Evolutionary conservation across 1,139 yeast genomes (phyloP).

Genomic region (Scheffersomyces lignicola): DNA sequence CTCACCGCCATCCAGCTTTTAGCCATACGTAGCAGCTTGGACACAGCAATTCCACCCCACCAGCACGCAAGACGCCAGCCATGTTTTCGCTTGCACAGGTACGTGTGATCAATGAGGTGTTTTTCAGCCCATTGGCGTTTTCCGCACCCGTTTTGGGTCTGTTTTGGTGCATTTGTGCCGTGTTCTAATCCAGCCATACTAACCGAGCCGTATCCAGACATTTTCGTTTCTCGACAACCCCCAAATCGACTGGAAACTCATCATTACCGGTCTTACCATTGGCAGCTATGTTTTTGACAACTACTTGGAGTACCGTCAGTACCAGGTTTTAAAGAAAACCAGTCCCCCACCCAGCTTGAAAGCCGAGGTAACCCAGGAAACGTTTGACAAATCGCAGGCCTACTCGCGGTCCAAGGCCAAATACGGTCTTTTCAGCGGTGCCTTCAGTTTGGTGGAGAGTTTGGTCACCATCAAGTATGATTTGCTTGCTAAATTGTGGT

Average conservation of each 20-base stretch:
- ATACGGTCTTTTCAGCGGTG: constrained; percentile 60
- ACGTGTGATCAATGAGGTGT: no score
- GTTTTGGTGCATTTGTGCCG: no score
- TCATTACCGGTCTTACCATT: constrained; percentile 72
- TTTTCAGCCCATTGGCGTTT: no score
- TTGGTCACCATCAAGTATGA: constrained; percentile 60
- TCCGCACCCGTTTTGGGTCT: no score
- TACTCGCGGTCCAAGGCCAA: constrained; percentile 82
- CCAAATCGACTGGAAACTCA: constrained; percentile 75
- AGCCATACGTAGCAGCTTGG: no score
- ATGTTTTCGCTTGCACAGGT: constrained; percentile 9
- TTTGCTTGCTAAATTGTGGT: constrained; percentile 71
- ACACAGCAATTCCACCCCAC: no score
- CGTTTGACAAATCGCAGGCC: constrained; percentile 74
- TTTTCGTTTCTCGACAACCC: constrained; percentile 38
- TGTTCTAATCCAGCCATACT: no score
- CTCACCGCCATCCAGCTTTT: no score
- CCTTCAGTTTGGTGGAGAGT: constrained; percentile 56
- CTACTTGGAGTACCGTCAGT: constrained; percentile 76
- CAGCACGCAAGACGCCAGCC: no score
- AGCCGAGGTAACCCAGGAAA: constrained; percentile 66
- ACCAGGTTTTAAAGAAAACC: constrained; percentile 55
- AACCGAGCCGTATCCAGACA: no score
- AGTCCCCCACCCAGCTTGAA: constrained; percentile 65
- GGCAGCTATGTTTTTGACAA: constrained; percentile 77